Base-by-base conservation (phyloP, 495 filamentous ascomycete species). In the Eremomyces bilateralis region DNA sequence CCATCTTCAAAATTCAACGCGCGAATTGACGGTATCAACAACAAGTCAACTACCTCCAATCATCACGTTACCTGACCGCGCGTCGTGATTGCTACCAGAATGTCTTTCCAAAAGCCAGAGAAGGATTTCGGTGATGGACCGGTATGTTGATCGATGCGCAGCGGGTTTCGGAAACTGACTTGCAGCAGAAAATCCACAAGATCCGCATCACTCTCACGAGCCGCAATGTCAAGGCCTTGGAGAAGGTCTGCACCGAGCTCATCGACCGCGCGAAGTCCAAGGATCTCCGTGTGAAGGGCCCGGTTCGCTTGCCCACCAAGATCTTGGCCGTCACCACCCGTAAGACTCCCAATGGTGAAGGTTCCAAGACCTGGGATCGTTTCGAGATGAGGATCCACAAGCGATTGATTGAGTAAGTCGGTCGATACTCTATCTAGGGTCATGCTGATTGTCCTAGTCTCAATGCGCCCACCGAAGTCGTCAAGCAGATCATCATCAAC, bases 401-500 rank as follows among this genome's bases (percentile, higher is more conserved):
- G 73, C 80, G 85, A 56, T 71, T 90, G 53, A 90, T 91, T 59
- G 80, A 88, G 78, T 84, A 54, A 51, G 75, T 68, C 8, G 10
- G n/a, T n/a, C n/a, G n/a, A n/a, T n/a, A n/a, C n/a, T n/a, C n/a
- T n/a, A n/a, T n/a, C n/a, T n/a, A n/a, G n/a, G n/a, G n/a, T n/a
- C n/a, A n/a, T n/a, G n/a, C n/a, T n/a, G n/a, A 8, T 27, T 27
- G 24, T 27, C 13, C n/a, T 27, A 85, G 81, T 64, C 66, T 95
- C 38, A 88, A 85, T 58, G 88, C 88, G 41, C 88, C 88, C 36
- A 97, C 88, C 49, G 88, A 97, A 71, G 81, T 92, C 41, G 88
- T 97, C 60, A 97, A 97, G 76, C 83, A 93, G 71, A 95, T 97
- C 70, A 97, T 97, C 60, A 83, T 95, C 68, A 97, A 97, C 69